Evolutionary conservation across 2,329 filamentous ascomycete genomes (phyloP).

Genomic region (Curvularia lunata): DNA sequence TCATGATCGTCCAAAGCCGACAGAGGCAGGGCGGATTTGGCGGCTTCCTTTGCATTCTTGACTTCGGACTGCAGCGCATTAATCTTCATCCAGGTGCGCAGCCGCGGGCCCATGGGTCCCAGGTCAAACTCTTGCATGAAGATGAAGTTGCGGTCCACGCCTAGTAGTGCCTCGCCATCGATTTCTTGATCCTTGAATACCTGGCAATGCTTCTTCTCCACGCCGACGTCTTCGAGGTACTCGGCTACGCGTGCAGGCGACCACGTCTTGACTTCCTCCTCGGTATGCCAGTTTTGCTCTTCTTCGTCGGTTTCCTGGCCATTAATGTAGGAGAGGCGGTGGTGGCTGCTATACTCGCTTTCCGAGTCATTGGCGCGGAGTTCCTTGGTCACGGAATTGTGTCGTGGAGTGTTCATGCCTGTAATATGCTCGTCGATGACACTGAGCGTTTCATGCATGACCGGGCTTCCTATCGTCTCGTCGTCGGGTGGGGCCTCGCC

Average conservation of each 20-base stretch:
- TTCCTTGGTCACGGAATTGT: constrained; percentile 60
- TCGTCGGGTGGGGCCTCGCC: constrained; percentile 50
- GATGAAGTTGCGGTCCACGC: constrained; percentile 93
- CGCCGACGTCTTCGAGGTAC: constrained; percentile 82
- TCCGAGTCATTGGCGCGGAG: constrained; percentile 73
- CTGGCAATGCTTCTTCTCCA: constrained; percentile 89
- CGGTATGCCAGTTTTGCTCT: constrained; percentile 72
- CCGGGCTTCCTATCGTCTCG: constrained; percentile 67
- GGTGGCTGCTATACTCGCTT: constrained; percentile 87
- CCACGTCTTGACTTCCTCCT: constrained; percentile 80
- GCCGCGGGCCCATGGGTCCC: constrained; percentile 83
- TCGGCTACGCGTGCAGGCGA: constrained; percentile 82
- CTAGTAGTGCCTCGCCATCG: constrained; percentile 86
- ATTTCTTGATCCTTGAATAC: constrained; percentile 97
- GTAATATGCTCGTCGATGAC: constrained; percentile 98
- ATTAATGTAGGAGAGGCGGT: constrained; percentile 87
- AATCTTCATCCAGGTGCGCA: constrained; percentile 98
- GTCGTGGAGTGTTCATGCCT: constrained; percentile 72
- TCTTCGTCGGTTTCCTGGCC: constrained; percentile 96
- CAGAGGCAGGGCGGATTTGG: constrained; percentile 44
- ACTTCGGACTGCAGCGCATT: constrained; percentile 90
- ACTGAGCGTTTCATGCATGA: constrained; percentile 92
- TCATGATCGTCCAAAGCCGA: constrained; percentile 38
- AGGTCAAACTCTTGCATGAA: constrained; percentile 96
- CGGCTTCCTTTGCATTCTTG: constrained; percentile 59